Evolutionary conservation across 2,329 filamentous ascomycete genomes (phyloP).

Genomic region (Pochonia chlamydosporia): DNA sequence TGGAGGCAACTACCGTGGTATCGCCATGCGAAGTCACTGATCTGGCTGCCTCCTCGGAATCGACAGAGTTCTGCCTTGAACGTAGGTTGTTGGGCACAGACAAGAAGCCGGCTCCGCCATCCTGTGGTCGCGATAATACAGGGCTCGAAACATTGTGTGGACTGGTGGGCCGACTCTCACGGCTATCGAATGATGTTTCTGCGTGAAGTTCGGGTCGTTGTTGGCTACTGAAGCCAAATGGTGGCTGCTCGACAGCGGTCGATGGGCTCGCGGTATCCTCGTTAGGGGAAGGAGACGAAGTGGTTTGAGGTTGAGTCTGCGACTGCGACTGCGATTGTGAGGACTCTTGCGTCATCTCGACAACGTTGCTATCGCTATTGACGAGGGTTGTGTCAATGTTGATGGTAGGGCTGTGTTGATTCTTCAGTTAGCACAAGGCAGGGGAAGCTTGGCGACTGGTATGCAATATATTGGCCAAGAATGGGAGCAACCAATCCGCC

Average conservation of each 20-base stretch:
- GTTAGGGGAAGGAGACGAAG: constrained; percentile 29
- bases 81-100: constrained; percentile 55
- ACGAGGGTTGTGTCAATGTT: constrained; percentile 47
- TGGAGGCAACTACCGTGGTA: constrained; percentile 49
- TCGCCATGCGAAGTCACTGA: constrained; percentile 56
- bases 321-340: constrained; percentile 1
- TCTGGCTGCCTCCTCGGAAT: constrained; percentile 57
- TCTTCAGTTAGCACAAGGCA: neutral
- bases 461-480: neutral
- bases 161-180: constrained; percentile 62
- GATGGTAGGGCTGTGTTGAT: constrained; percentile 41
- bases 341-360: constrained; percentile 22
- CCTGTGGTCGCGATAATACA: constrained; percentile 38
- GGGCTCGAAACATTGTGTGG: constrained; percentile 66
- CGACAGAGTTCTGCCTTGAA: constrained; percentile 63
- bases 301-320: constrained; percentile 11
- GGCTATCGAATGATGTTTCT: constrained; percentile 59
- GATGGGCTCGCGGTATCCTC: constrained; percentile 36
- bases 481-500: neutral
- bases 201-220: constrained; percentile 39
- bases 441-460: neutral
- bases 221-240: constrained; percentile 19
- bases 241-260: constrained; percentile 26
- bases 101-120: constrained; percentile 51
- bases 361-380: constrained; percentile 19